Evolutionary conservation across 768 basidiomycete species (phyloP), one percentile per base, ranked within the genome.

Genomic region (Gautieria morchelliformis): DNA sequence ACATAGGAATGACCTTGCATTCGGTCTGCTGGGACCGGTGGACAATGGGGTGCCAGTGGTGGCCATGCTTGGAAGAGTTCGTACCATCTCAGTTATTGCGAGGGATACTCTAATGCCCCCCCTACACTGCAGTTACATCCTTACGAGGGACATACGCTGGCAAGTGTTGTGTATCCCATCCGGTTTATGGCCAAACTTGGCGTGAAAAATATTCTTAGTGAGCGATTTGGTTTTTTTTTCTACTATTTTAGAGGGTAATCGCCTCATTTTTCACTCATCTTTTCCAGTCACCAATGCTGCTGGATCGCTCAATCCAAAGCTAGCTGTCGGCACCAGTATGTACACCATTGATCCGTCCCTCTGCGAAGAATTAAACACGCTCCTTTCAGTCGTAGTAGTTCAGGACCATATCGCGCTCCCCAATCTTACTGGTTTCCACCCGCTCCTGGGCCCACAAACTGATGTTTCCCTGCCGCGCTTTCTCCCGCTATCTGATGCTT

Each of bases 381-480:
- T 51, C n/a, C 58, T 19, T 11, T 5, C 56, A 92, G 89, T 95
- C 62, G 86, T 93, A 45, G 83, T 87, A 19, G 73, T 95, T 17
- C 84, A 84, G 33, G 93, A 93, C 70, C 92, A 95, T 65, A 68
- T 94, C 49, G 89, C 87, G 1, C 72, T 93, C 24, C 89, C 90
- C 3, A 86, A 83, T 59, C 63, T 92, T 39, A 81, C 84, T 0
- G 89, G 89, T 22, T 69, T 82, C 67, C 93, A 93, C 64, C 84
- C 92, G 4, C 76, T 93, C 3, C 79, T 91, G 53, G 93, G 93
- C 14, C 85, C 84, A 1, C 72, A 78, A 8, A 75, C 75, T 6
- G 82, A 82, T 1, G 73, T 78, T 0, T 67, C 78, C 44, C 74
- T 84, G 55, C 77, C 82, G 12, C 86, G 93, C 17, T 94, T 95